A percentile compares a stretch with the other conserved stretches of the same genome.
Conservation (phyloP, 2,329 filamentous ascomycete species). For the Paecilomyces sp. region DNA sequence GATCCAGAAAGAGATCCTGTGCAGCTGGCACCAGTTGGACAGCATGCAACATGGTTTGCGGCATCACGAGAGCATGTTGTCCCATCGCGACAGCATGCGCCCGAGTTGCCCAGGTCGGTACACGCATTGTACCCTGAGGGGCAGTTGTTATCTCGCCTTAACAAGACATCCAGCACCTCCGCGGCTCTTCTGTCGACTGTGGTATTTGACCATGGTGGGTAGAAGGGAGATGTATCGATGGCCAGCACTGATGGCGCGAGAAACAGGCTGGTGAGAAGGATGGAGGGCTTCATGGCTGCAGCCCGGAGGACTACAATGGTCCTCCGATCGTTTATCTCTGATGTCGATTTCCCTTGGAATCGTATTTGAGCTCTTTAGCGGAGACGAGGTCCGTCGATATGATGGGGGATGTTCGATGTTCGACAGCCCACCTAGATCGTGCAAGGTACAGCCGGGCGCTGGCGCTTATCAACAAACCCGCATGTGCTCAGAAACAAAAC, state of each 20-base stretch:
- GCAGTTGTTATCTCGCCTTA: conserved; percentile 35
- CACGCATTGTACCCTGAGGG: conserved; percentile 48
- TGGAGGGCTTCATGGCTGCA: conserved; percentile 25
- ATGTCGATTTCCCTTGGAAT: neutral
- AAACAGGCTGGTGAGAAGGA: conserved; percentile 22
- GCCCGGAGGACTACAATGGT: conserved; percentile 7
- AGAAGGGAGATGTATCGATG: conserved; percentile 23
- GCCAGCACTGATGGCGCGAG: conserved; percentile 22
- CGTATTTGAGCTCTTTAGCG: neutral
- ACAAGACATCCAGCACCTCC: conserved; percentile 24
- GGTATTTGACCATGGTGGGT: conserved; percentile 15
- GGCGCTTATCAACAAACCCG: neutral
- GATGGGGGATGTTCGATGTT: neutral
- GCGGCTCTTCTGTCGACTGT: conserved; percentile 17
- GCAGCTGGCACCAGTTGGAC: conserved; percentile 50
- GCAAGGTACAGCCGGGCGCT: neutral
- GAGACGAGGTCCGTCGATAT: neutral
- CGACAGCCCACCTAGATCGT: neutral
- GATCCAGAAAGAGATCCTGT: conserved; percentile 45
- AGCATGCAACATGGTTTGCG: conserved; percentile 55
- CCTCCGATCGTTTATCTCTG: neutral
- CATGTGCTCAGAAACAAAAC: neutral
- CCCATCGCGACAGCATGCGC: conserved; percentile 49
- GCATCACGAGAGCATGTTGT: conserved; percentile 51
- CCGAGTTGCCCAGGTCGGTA: conserved; percentile 43